phyloP scores from a whole-genome alignment of 495 filamentous ascomycete genomes.

The Tuber microsphaerosporum region DNA sequence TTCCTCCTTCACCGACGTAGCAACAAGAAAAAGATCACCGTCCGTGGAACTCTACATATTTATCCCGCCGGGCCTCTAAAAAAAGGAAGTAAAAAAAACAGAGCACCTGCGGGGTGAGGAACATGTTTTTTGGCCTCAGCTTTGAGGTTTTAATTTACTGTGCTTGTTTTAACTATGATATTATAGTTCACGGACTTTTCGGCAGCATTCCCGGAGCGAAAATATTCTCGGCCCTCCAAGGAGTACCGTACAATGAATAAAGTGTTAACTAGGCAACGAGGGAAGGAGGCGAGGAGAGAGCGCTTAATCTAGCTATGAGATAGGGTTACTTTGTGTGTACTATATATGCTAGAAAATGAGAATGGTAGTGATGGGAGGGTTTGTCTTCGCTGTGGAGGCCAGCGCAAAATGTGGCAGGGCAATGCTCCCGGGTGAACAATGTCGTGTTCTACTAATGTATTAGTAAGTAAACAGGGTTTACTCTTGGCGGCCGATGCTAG shows the following conservation, averaged over 20 bases:
- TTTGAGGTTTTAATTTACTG: background rate
- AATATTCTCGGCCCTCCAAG: background rate
- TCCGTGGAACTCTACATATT: background rate
- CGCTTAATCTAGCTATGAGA: background rate
- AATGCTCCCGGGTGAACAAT: too few species aligned
- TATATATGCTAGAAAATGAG: background rate
- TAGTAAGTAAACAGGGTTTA: background rate
- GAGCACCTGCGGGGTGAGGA: background rate
- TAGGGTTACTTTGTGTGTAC: background rate
- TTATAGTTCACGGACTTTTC: background rate
- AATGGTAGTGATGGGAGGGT: background rate
- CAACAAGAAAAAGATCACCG: background rate
- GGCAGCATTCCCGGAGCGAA: background rate
- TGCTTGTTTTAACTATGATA: background rate
- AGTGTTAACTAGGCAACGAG: too few species aligned
- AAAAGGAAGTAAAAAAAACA: background rate
- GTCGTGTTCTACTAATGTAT: background rate
- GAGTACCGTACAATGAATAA: too few species aligned
- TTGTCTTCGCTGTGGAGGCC: background rate
- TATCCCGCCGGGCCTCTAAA: background rate
- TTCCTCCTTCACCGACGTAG: background rate
- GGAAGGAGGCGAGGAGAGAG: too few species aligned
- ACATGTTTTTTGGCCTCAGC: background rate
- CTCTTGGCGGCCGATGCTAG: background rate
- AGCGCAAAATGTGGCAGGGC: background rate